These are phyloP conservation scores for Volvox reticuliferus DNA, from an alignment of 139 green algal genomes.

Conservation along the genomic window DNA sequence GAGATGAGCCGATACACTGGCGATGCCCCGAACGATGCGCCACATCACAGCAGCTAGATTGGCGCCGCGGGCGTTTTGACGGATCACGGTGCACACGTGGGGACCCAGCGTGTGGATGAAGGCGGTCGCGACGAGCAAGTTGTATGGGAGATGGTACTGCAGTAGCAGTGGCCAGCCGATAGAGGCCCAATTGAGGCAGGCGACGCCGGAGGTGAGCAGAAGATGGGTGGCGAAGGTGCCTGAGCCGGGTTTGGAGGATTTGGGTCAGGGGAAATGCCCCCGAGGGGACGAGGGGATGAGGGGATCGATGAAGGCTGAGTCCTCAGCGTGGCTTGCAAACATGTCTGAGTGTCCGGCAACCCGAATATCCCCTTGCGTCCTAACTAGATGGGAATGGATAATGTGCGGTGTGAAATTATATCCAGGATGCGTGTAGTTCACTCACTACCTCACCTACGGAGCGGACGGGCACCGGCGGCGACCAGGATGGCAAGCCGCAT, in stretches of 20 bases:
- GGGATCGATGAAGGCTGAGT: too few species aligned
- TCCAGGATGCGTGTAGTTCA: too few species aligned
- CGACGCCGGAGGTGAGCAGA: constrained; percentile 2
- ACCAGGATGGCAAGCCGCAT: background rate
- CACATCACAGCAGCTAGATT: background rate
- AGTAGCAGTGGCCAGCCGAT: constrained; percentile 30
- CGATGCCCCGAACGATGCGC: background rate
- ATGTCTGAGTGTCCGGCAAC: too few species aligned
- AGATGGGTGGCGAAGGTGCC: constrained; percentile 10
- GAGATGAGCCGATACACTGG: background rate
- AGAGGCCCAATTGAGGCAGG: constrained; percentile 13
- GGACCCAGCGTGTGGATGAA: background rate
- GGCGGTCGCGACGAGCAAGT: background rate
- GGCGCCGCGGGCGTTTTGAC: background rate
- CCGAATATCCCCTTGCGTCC: too few species aligned
- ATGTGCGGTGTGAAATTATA: too few species aligned
- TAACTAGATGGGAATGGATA: too few species aligned
- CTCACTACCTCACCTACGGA: background rate
- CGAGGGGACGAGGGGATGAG: too few species aligned
- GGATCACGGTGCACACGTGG: background rate
- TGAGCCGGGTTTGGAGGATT: background rate
- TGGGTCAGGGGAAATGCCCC: too few species aligned
- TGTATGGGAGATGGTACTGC: constrained; percentile 21
- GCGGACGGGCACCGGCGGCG: constrained; percentile 14
- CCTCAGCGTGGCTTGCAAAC: too few species aligned